Evolutionary conservation across 345 rosid genomes (phyloP).

Genomic region (Moricandia arvensis): DNA sequence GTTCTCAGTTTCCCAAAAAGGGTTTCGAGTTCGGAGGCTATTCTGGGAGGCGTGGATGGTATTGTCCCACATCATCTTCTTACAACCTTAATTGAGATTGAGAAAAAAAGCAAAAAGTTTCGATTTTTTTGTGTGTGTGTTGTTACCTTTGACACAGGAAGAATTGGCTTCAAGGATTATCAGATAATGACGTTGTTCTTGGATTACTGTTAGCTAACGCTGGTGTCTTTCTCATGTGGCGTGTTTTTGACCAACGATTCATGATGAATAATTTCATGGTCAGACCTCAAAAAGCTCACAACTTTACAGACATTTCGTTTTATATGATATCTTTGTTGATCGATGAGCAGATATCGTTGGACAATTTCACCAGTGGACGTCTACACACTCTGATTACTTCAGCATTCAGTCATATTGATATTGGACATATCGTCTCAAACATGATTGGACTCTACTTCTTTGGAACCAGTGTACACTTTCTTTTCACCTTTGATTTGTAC

Average conservation of each 20-base stretch:
- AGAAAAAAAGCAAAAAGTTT: too few relatives aligned
- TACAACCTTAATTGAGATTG: neutral
- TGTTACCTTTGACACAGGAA: constrained; percentile 56
- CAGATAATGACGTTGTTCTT: constrained; percentile 50
- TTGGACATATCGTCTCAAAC: constrained; percentile 64
- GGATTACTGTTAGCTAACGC: constrained; percentile 66
- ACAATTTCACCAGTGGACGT: constrained; percentile 63
- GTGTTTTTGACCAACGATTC: constrained; percentile 51
- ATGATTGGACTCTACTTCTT: constrained; percentile 98
- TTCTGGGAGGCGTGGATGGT: constrained; percentile 47
- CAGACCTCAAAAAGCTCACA: constrained; percentile 33
- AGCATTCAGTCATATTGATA: constrained; percentile 81
- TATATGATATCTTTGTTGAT: neutral
- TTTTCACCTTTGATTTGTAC: neutral
- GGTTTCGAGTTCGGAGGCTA: constrained; percentile 27
- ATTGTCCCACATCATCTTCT: neutral
- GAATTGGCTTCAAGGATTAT: constrained; percentile 48
- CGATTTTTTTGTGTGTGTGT: neutral
- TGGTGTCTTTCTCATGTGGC: constrained; percentile 74
- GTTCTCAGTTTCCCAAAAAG: constrained; percentile 38
- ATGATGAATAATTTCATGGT: constrained; percentile 84
- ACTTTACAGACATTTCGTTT: neutral
- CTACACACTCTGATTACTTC: constrained; percentile 71
- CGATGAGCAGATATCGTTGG: constrained; percentile 69
- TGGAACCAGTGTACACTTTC: constrained; percentile 55